Conservation (phyloP, 2,329 filamentous ascomycete species). For the Penicillium brasilianum region DNA sequence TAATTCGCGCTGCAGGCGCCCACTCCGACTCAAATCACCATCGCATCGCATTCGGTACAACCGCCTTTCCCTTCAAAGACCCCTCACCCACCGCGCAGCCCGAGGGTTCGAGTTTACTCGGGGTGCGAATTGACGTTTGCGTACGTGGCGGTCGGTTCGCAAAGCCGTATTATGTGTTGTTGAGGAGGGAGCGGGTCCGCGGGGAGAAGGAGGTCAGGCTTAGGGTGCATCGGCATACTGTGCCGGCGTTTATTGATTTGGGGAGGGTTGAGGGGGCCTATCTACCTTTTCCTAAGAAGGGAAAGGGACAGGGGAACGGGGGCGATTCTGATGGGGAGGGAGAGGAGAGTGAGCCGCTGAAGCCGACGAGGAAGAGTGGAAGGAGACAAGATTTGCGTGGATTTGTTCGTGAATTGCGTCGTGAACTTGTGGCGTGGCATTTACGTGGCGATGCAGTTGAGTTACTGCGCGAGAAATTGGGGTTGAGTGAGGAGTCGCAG, state of each 20-base stretch:
- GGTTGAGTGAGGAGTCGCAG: constrained; percentile 28
- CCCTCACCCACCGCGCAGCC: constrained; percentile 41
- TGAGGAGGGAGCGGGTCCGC: constrained; percentile 37
- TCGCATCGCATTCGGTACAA: constrained; percentile 52
- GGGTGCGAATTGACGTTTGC: constrained; percentile 51
- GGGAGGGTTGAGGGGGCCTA: constrained; percentile 44
- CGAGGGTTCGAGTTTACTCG: constrained; percentile 38
- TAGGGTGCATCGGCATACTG: constrained; percentile 50
- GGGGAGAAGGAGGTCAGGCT: constrained; percentile 31
- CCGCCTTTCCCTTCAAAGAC: constrained; percentile 53
- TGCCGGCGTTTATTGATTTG: constrained; percentile 52
- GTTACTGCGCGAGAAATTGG: constrained; percentile 41
- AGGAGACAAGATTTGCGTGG: constrained; percentile 43
- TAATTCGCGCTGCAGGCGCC: constrained; percentile 37
- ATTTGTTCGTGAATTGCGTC: constrained; percentile 46
- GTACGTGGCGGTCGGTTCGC: constrained; percentile 45
- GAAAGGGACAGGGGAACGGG: not conserved
- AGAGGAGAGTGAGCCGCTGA: constrained; percentile 11
- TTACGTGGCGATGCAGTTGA: constrained; percentile 45
- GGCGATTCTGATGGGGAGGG: constrained; percentile 17
- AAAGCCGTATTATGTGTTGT: constrained; percentile 52
- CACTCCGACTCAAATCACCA: constrained; percentile 48
- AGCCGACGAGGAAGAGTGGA: constrained; percentile 15
- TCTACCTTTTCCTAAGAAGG: constrained; percentile 31
- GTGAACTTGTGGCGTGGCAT: constrained; percentile 51